phyloP scores from a whole-genome alignment of 306 rosid species.

The Quercus suber region DNA sequence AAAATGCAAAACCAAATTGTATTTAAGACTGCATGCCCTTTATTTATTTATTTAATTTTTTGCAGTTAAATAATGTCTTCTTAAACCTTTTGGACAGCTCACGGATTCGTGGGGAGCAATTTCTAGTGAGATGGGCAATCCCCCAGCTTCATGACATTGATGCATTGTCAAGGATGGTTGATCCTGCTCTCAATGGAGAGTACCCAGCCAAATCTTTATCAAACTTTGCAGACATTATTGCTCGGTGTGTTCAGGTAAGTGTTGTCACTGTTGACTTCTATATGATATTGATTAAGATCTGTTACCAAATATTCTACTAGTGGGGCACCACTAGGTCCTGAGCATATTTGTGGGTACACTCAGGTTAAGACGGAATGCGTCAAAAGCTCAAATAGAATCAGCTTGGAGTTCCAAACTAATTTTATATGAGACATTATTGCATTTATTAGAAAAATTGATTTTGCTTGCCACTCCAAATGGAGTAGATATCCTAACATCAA shows the following conservation, averaged over 20 bases:
- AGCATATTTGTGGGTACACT: neutral
- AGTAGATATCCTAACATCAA: constrained; percentile 11
- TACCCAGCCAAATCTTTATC: constrained; percentile 89
- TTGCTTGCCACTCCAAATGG: neutral
- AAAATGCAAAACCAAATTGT: constrained; percentile 9
- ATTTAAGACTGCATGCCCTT: neutral
- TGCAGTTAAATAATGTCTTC: neutral
- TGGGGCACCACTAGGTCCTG: neutral
- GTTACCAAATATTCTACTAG: too few species aligned
- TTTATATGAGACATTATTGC: neutral
- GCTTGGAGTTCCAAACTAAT: neutral
- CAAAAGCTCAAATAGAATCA: neutral
- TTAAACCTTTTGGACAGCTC: constrained; percentile 37
- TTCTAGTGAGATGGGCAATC: constrained; percentile 87
- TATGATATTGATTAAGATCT: neutral
- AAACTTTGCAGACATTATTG: constrained; percentile 83
- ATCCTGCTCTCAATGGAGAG: constrained; percentile 67
- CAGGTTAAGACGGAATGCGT: neutral
- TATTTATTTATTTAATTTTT: neutral
- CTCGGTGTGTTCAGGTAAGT: constrained; percentile 85
- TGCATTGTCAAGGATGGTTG: constrained; percentile 93
- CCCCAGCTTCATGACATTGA: constrained; percentile 95
- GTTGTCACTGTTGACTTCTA: constrained; percentile 1
- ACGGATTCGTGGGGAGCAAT: constrained; percentile 76
- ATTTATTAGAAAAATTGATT: neutral